These are phyloP conservation scores for Rhizoclosmatium globosum DNA, from an alignment of 192 early-diverging fungal species.

Conservation along the genomic window DNA sequence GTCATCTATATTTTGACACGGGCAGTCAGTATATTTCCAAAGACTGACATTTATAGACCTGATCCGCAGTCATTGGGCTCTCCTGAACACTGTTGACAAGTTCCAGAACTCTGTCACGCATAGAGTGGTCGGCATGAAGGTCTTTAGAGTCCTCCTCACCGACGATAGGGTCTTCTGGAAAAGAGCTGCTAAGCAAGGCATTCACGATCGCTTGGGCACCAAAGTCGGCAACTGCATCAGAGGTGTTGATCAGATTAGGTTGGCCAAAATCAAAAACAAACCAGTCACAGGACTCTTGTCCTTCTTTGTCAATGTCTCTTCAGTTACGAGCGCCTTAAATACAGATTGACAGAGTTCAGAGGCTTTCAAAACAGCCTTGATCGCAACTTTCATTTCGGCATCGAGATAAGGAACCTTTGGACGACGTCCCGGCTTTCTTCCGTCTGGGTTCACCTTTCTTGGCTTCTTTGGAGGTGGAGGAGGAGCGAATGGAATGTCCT, in stretches of 20 bases:
- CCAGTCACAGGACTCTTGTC: constrained; percentile 97
- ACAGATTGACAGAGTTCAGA: constrained; percentile 89
- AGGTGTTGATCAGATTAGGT: constrained; percentile 20
- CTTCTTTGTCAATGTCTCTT: constrained; percentile 86
- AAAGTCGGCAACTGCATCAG: constrained; percentile 85
- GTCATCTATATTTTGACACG: constrained; percentile 63
- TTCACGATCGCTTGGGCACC: constrained; percentile 96
- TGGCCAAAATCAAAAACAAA: constrained; percentile 25
- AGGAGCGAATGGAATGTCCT: constrained; percentile 21
- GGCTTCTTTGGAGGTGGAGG: not conserved
- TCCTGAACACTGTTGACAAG: constrained; percentile 76
- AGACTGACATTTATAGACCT: constrained; percentile 54
- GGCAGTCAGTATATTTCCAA: not conserved
- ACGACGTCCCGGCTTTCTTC: not conserved
- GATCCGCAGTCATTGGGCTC: constrained; percentile 64
- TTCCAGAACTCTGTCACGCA: constrained; percentile 82
- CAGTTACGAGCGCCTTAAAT: constrained; percentile 83
- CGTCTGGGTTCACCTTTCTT: not conserved
- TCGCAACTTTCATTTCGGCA: constrained; percentile 65
- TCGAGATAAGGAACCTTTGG: constrained; percentile 16
- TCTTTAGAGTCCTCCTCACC: constrained; percentile 96
- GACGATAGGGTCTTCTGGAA: constrained; percentile 90
- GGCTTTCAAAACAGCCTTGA: constrained; percentile 88
- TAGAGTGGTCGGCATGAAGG: constrained; percentile 73
- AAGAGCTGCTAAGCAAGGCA: constrained; percentile 73